A percentile compares a stretch with the other conserved stretches of the same genome.
These are phyloP conservation scores for Starmerella floricola DNA, from an alignment of 805 yeast species.

Conservation along the genomic window DNA sequence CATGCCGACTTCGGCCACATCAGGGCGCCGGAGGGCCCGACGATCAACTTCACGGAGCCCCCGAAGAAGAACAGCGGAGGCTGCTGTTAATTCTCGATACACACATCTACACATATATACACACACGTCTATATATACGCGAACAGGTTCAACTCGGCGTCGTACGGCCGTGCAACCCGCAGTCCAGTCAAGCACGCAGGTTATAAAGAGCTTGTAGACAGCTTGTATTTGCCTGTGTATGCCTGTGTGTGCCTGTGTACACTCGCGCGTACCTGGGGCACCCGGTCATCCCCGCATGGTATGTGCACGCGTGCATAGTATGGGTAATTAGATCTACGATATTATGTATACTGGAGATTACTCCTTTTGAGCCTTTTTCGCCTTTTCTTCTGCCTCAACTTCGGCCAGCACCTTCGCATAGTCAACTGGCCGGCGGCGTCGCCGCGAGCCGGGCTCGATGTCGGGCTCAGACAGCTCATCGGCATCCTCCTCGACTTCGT, in stretches of 20 bases:
- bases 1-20: slow-evolving; percentile 56
- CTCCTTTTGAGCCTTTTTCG: not conserved
- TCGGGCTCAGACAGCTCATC: slow-evolving; percentile 53
- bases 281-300: too few species aligned
- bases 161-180: too few species aligned
- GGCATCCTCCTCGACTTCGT: slow-evolving; percentile 34
- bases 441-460: slow-evolving; percentile 71
- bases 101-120: not conserved
- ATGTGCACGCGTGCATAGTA: too few species aligned
- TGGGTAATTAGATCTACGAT: too few species aligned
- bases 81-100: slow-evolving; percentile 47
- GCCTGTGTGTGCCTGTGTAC: too few species aligned
- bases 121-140: slow-evolving; percentile 1
- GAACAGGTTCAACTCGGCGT: too few species aligned
- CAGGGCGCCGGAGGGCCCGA: slow-evolving; percentile 73
- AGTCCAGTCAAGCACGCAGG: too few species aligned
- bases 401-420: slow-evolving; percentile 69
- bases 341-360: too few species aligned
- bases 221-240: too few species aligned
- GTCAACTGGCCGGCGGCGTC: slow-evolving; percentile 81
- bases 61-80: slow-evolving; percentile 48
- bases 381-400: slow-evolving; percentile 39
- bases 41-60: slow-evolving; percentile 87
- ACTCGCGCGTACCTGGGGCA: too few species aligned
- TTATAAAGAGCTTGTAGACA: too few species aligned